Evolutionary conservation across 1,284 basidiomycete genomes (phyloP).

Genomic region (Phellopilus nigrolimitatus): DNA sequence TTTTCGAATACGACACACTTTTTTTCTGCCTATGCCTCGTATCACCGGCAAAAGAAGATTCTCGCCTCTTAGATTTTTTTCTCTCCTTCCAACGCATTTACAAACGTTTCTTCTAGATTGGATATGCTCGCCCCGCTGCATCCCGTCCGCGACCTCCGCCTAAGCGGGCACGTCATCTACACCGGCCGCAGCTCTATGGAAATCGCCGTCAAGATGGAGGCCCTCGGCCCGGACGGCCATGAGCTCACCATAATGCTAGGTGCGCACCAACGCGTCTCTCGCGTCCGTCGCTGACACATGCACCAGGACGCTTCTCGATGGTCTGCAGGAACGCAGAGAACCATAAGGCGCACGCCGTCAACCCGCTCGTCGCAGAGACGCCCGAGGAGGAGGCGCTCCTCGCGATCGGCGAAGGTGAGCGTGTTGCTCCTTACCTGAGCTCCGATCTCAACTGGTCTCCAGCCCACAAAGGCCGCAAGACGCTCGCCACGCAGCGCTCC

Average conservation of each 20-base stretch:
- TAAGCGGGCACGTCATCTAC: slow-evolving; percentile 78
- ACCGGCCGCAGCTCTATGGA: slow-evolving; percentile 78
- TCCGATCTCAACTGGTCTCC: too few species aligned
- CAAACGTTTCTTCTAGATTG: slow-evolving; percentile 42
- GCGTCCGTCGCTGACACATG: too few species aligned
- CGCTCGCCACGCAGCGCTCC: slow-evolving; percentile 47
- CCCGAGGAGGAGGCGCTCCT: slow-evolving; percentile 61
- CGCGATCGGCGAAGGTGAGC: slow-evolving; percentile 69
- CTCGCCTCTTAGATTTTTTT: not conserved
- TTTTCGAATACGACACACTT: too few species aligned
- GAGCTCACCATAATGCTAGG: slow-evolving; percentile 66
- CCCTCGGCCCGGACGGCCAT: slow-evolving; percentile 39
- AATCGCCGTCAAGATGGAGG: slow-evolving; percentile 79
- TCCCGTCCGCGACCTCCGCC: slow-evolving; percentile 60
- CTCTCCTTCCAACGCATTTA: not conserved
- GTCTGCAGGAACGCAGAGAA: slow-evolving; percentile 72
- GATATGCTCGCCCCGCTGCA: slow-evolving; percentile 59
- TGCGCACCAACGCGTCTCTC: slow-evolving; percentile 32
- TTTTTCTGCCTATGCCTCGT: too few species aligned
- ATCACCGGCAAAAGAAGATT: slow-evolving; percentile 22
- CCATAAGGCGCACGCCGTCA: slow-evolving; percentile 61
- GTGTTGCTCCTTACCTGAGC: too few species aligned
- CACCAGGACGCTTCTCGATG: slow-evolving; percentile 73
- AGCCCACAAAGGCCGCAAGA: slow-evolving; percentile 54
- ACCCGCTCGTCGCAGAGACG: slow-evolving; percentile 55